Percentiles rank a stretch among this genome's conserved stretches.
These are phyloP conservation scores for Cladosporium austrohemisphaericum DNA, from an alignment of 2,329 filamentous ascomycete species.

Conservation along the genomic window DNA sequence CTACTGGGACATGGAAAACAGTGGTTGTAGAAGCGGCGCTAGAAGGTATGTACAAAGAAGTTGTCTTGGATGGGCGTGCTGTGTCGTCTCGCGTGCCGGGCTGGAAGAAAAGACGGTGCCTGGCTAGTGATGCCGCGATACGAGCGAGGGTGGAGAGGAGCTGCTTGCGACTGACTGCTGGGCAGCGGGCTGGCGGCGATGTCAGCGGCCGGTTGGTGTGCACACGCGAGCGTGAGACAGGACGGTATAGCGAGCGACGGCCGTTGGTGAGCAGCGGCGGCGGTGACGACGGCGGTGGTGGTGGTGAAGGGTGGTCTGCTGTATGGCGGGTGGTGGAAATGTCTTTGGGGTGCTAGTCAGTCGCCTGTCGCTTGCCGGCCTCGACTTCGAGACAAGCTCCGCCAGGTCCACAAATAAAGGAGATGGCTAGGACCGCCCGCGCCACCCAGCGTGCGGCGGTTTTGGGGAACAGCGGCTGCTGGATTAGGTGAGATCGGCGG, in stretches of 20 bases:
- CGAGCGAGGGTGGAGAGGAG: constrained; percentile 11
- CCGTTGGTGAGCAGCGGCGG: not conserved
- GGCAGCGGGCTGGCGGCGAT: not conserved
- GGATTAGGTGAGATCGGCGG: too few relatives aligned
- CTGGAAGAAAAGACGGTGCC: constrained; percentile 10
- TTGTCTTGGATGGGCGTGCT: constrained; percentile 6
- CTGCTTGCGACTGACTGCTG: not conserved
- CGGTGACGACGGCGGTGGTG: constrained; percentile 1
- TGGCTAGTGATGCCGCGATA: constrained; percentile 14
- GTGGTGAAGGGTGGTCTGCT: not conserved
- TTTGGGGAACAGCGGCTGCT: too few relatives aligned
- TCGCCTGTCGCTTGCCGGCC: too few relatives aligned
- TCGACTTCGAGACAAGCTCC: too few relatives aligned
- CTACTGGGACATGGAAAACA: constrained; percentile 19
- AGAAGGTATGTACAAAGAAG: constrained; percentile 19
- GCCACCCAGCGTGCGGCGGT: too few relatives aligned
- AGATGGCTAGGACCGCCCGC: too few relatives aligned
- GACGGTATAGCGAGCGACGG: not conserved
- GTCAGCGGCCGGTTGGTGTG: not conserved
- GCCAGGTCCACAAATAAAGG: too few relatives aligned
- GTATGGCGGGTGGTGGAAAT: too few relatives aligned
- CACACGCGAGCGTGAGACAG: constrained; percentile 5
- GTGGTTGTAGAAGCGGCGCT: constrained; percentile 6
- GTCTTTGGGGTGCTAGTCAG: too few relatives aligned
- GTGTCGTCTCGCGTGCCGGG: constrained; percentile 16